Evolutionary conservation across 2,329 filamentous ascomycete species (phyloP), one percentile per base, ranked within the genome.

Genomic region (Ophiosphaerella narmari): DNA sequence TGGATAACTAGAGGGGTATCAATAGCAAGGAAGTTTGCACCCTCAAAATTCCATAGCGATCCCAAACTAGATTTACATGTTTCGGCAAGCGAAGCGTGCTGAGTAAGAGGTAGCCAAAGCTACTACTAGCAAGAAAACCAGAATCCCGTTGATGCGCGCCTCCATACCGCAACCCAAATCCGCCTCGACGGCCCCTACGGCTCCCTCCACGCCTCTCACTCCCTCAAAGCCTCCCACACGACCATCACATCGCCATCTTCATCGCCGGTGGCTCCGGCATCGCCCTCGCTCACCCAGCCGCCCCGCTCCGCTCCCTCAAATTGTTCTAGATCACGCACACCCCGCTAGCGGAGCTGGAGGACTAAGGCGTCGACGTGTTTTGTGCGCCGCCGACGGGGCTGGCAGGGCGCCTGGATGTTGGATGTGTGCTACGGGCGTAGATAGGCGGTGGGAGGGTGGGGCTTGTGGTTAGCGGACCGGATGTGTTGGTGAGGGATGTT

Each of bases 161-260:
- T 67, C 0, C 74, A 81, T 49, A 58, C 73, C 5, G 73, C 74
- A 2, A 73, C 80, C 0, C 62, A 53, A 1, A 74, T 86, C 21
- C 76, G 80, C 6, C 67, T 88, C n/a, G 84, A 88, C 56, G 85
- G 85, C 0, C 85, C 85, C 0, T 87, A 88, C 59, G 85, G 85
- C 34, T 85, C 81, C 8, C 72, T 75, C 0, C 79, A 82, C 56
- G 81, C 84, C 0, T 71, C 85, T 13, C 70, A 80, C 14, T 76
- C 83, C 62, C 74, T 87, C 2, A 74, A 76, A 7, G 75, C 78
- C 14, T 75, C 78, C 13, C 73, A 79, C 34, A 75, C 78, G n/a
- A n/a, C n/a, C n/a, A n/a, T n/a, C n/a, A n/a, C n/a, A n/a, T n/a
- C 0, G 77, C 80, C 0, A 67, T 88, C 4, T 65, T 88, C 9